Evolutionary conservation across 2,329 filamentous ascomycete genomes (phyloP).

Genomic region (Aspergillus sp.): DNA sequence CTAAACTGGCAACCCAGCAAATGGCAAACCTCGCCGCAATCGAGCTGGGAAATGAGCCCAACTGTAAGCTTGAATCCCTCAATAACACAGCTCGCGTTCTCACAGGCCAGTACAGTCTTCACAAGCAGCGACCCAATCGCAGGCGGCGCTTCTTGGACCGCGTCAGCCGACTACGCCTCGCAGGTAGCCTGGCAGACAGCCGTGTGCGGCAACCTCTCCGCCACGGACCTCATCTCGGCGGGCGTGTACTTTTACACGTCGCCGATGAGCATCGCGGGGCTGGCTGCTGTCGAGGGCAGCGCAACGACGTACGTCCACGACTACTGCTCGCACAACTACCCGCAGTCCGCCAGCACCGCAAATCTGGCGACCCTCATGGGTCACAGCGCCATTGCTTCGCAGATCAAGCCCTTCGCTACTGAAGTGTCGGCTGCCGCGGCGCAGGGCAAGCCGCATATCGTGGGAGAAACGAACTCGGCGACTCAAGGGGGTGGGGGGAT

Average conservation of each 20-base stretch:
- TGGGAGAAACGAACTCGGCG: conserved; percentile 53
- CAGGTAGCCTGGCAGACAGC: conserved; percentile 34
- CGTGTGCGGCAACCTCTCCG: conserved; percentile 29
- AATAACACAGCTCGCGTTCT: too few species aligned
- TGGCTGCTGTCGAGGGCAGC: conserved; percentile 37
- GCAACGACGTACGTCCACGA: conserved; percentile 41
- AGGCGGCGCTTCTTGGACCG: conserved; percentile 27
- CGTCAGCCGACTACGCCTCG: conserved; percentile 31
- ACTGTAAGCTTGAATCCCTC: conserved; percentile 41
- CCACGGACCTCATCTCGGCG: conserved; percentile 28
- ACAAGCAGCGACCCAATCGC: conserved; percentile 24
- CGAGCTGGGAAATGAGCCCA: conserved; percentile 59
- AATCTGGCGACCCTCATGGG: conserved; percentile 46
- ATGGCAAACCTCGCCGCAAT: conserved; percentile 54
- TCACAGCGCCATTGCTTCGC: conserved; percentile 41
- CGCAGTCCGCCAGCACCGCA: conserved; percentile 38
- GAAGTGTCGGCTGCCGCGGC: conserved; percentile 42
- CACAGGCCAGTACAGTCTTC: conserved; percentile 17
- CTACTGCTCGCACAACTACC: conserved; percentile 52
- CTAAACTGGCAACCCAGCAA: conserved; percentile 43
- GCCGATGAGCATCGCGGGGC: conserved; percentile 36
- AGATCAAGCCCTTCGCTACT: conserved; percentile 40
- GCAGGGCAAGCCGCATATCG: conserved; percentile 46
- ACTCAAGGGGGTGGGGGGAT: conserved; percentile 41
- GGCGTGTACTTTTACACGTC: conserved; percentile 36